phyloP scores from a whole-genome alignment of 441 rosid genomes.

The Populus hybrid region DNA sequence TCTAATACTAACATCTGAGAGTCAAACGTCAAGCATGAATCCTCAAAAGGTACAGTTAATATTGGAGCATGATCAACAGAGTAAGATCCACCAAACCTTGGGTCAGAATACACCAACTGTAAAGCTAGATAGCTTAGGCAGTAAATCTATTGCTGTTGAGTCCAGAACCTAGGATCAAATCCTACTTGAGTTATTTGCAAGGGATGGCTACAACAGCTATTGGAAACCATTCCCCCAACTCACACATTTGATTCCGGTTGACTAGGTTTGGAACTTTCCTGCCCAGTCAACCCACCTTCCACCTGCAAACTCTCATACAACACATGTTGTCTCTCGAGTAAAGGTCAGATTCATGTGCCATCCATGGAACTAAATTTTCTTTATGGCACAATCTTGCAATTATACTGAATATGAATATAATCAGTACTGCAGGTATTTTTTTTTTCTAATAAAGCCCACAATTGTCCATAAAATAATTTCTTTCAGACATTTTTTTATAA shows the following conservation, averaged over 20 bases:
- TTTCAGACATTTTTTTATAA: slow-evolving; percentile 1
- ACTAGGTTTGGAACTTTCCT: background rate
- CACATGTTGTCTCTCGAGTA: background rate
- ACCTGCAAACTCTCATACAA: background rate
- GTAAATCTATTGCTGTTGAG: background rate
- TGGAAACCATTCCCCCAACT: background rate
- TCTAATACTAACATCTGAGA: background rate
- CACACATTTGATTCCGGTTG: background rate
- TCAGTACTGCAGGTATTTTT: background rate
- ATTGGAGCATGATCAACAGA: background rate
- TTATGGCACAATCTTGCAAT: background rate
- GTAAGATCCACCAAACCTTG: background rate
- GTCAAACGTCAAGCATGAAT: background rate
- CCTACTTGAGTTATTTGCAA: background rate
- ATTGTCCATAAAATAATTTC: background rate
- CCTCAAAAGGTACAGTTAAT: background rate
- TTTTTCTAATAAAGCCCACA: background rate
- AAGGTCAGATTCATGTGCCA: background rate
- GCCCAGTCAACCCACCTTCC: background rate
- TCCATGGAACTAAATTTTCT: background rate
- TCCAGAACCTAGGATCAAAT: background rate
- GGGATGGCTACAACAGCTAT: background rate
- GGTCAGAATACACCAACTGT: background rate
- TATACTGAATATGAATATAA: background rate
- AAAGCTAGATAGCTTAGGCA: background rate